Conservation (phyloP, 1,139 yeast species). For the Trichomonascaceae sp. region DNA sequence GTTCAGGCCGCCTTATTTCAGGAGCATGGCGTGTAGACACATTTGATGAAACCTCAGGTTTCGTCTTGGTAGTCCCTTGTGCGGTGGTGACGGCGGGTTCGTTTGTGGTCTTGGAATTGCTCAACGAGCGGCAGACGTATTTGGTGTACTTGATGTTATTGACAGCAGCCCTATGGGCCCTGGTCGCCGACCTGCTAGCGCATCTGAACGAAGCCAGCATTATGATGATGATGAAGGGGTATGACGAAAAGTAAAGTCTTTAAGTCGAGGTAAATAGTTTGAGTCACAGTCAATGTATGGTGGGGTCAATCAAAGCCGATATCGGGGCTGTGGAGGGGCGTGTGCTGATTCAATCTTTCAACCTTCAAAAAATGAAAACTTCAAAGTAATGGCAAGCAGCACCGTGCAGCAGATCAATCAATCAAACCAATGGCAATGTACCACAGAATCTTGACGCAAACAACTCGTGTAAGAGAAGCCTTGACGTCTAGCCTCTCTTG, state of each 20-base stretch:
- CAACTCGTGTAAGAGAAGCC: neutral
- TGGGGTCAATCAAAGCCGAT: too few relatives aligned
- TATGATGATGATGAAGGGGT: too few relatives aligned
- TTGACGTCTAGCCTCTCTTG: neutral
- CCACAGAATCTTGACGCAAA: neutral
- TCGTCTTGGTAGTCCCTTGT: neutral
- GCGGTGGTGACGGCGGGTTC: neutral
- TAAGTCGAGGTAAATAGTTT: too few relatives aligned
- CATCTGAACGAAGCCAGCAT: too few relatives aligned
- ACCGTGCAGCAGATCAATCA: neutral
- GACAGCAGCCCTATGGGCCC: too few relatives aligned
- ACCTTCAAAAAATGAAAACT: neutral
- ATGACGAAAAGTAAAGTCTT: too few relatives aligned
- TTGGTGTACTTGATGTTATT: neutral
- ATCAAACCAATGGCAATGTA: neutral
- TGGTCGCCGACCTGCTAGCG: too few relatives aligned
- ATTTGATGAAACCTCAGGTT: neutral
- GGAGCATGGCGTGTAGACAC: constrained; percentile 1
- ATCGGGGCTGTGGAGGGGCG: too few relatives aligned
- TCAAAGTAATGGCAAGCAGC: neutral
- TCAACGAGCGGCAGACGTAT: neutral
- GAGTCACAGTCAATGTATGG: too few relatives aligned
- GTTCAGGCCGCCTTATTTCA: constrained; percentile 28
- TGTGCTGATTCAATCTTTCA: neutral
- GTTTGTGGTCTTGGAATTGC: neutral